Evolutionary conservation across 179 eudicot genomes (phyloP), one percentile per base, ranked within the genome.

Genomic region (Amaranthus tricolor): DNA sequence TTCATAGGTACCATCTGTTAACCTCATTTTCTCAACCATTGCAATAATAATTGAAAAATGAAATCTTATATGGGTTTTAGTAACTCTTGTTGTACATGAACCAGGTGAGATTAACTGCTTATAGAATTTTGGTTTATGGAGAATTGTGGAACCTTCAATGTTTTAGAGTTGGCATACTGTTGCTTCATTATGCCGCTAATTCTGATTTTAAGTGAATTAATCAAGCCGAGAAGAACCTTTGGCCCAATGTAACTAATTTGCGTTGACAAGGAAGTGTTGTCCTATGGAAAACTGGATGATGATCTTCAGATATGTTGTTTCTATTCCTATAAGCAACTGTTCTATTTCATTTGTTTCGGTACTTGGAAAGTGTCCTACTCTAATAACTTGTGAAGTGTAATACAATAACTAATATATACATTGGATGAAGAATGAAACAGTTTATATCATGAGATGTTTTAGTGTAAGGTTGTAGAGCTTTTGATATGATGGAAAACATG

Each of bases 101-200:
- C 16, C 7, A 21, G 5, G 17, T 45, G 51, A 63, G 68, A 20
- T 6, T 63, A 63, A 63, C 51, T 43, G 9, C 14, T 62, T 31
- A 31, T 2, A 6, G 7, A 9, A 19, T 68, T 50, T 69, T 51
- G 55, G 71, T 48, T 66, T 56, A 43, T 58, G 73, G 47, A 57
- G 5, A 16, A 56, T 17, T 66, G 11, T 31, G 11, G 52, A 57
- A 47, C 50, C 21, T 47, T 56, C 6, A 31, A 31, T 75, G 5
- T 10, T 7, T 11, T 6, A 62, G 13, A 16, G 58, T 24, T 75
- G 56, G 21, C 72, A 58, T 48, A 66, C 14, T 53, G 2, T 53
- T 11, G 40, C 72, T 66, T 40, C 20, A 47, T 67, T n/a, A 59
- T 59, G 68, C 45, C 48, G 73, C 31, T 47, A 68, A 15, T 45